A percentile compares a stretch with the other conserved stretches of the same genome.
Conservation (phyloP, 2,329 filamentous ascomycete species). For the Aspergillus glaucus region DNA sequence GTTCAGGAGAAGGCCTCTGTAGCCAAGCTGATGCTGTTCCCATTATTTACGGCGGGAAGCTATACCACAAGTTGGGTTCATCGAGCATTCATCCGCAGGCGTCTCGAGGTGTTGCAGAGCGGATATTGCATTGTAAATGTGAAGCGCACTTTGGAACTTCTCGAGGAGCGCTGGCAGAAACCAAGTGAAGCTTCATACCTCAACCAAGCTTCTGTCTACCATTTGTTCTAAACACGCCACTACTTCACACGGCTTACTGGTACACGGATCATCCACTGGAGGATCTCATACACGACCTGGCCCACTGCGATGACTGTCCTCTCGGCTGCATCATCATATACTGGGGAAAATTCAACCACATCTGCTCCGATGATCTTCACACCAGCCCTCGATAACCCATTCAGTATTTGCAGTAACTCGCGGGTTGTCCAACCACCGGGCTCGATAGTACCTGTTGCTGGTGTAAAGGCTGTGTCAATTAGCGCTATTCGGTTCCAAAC, state of each 20-base stretch:
- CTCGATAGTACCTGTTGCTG: conserved; percentile 22
- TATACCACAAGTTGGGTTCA: too few species aligned
- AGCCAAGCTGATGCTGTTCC: too few species aligned
- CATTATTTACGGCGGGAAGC: too few species aligned
- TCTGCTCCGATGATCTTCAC: conserved; percentile 17
- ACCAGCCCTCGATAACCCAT: conserved; percentile 9
- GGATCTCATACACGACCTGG: conserved; percentile 24
- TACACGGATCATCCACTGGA: conserved; percentile 20
- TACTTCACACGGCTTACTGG: neutral
- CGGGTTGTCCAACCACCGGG: conserved; percentile 18
- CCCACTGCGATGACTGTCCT: conserved; percentile 23
- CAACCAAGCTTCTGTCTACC: too few species aligned
- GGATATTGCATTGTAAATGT: too few species aligned
- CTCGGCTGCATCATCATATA: conserved; percentile 33
- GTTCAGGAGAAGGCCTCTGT: too few species aligned
- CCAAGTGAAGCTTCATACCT: too few species aligned
- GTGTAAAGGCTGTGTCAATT: neutral
- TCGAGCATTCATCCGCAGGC: too few species aligned
- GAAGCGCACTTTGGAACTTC: too few species aligned
- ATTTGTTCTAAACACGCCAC: too few species aligned
- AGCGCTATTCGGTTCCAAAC: neutral
- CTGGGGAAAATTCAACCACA: conserved; percentile 44
- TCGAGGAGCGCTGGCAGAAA: too few species aligned
- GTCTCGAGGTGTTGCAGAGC: too few species aligned
- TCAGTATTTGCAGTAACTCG: conserved; percentile 13